Percentiles rank a stretch among this genome's conserved stretches.
phyloP scores from a whole-genome alignment of 805 yeast genomes.

The Kodamaea restingae region DNA sequence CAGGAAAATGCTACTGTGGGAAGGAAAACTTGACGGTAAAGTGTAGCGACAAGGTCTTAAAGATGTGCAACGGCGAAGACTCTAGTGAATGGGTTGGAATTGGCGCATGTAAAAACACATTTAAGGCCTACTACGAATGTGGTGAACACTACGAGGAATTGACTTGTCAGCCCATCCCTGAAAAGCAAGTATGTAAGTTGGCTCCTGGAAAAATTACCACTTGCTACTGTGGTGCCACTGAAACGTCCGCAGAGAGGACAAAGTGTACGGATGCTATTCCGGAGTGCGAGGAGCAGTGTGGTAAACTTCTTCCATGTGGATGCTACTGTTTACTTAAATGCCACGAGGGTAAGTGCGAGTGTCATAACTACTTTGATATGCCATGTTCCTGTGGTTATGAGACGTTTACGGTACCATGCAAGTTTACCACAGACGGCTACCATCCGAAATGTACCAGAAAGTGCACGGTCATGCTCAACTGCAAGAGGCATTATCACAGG shows the following conservation, averaged over 20 bases:
- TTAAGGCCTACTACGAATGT: slow-evolving; percentile 61
- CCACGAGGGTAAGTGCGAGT: slow-evolving; percentile 74
- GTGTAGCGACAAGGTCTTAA: slow-evolving; percentile 44
- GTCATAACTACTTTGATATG: slow-evolving; percentile 48
- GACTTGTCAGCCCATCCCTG: slow-evolving; percentile 50
- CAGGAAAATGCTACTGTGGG: slow-evolving; percentile 74
- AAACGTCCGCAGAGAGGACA: slow-evolving; percentile 42
- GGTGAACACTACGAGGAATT: slow-evolving; percentile 50
- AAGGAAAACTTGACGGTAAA: slow-evolving; percentile 37
- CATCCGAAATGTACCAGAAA: slow-evolving; percentile 62
- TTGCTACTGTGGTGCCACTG: slow-evolving; percentile 78
- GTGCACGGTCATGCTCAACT: slow-evolving; percentile 71
- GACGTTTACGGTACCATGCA: slow-evolving; percentile 61
- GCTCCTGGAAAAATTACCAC: slow-evolving; percentile 56
- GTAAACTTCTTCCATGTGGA: slow-evolving; percentile 65
- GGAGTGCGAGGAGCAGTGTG: slow-evolving; percentile 64
- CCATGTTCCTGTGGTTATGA: slow-evolving; percentile 63
- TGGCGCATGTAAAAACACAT: slow-evolving; percentile 26
- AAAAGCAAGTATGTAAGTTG: slow-evolving; percentile 47
- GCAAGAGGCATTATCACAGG: slow-evolving; percentile 76
- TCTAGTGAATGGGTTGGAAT: slow-evolving; percentile 28
- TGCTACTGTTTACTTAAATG: slow-evolving; percentile 65
- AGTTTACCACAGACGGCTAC: slow-evolving; percentile 46
- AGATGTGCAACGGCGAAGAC: slow-evolving; percentile 20
- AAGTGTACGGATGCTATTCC: slow-evolving; percentile 78